Percentiles rank a stretch among this genome's conserved stretches.
phyloP scores from a whole-genome alignment of 2,329 filamentous ascomycete species.

The Penicillium occitanis region DNA sequence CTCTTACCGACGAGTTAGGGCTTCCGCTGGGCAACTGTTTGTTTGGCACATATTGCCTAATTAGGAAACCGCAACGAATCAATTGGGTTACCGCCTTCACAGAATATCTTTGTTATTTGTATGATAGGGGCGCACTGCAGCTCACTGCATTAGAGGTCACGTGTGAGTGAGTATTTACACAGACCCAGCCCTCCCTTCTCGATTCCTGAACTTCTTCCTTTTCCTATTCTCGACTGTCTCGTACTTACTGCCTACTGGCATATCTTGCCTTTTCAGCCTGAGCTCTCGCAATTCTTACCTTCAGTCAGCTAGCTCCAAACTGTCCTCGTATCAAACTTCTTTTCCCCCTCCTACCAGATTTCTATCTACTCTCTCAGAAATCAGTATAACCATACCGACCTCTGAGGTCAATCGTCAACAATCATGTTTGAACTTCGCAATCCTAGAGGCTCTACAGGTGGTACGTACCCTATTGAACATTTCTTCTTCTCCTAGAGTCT shows the following conservation, averaged over 20 bases:
- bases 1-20: not conserved
- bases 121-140: not conserved
- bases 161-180: not conserved
- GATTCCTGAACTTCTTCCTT: not conserved
- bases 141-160: not conserved
- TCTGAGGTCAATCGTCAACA: not conserved
- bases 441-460: not conserved
- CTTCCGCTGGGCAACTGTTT: not conserved
- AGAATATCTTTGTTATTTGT: not conserved
- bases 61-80: not conserved
- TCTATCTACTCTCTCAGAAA: not conserved
- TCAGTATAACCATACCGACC: not conserved
- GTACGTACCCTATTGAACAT: not conserved
- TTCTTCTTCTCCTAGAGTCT: not conserved
- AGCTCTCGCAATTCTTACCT: not conserved
- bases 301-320: not conserved
- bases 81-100: not conserved
- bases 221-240: not conserved
- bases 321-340: not conserved
- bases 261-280: not conserved
- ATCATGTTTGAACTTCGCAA: not conserved
- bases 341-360: not conserved
- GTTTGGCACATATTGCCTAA: not conserved
- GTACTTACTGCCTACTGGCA: not conserved
- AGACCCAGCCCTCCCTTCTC: not conserved